A percentile compares a stretch with the other conserved stretches of the same genome.
Conservation (phyloP, 169 alveolate genomes). For the Eimeria tenella region DNA sequence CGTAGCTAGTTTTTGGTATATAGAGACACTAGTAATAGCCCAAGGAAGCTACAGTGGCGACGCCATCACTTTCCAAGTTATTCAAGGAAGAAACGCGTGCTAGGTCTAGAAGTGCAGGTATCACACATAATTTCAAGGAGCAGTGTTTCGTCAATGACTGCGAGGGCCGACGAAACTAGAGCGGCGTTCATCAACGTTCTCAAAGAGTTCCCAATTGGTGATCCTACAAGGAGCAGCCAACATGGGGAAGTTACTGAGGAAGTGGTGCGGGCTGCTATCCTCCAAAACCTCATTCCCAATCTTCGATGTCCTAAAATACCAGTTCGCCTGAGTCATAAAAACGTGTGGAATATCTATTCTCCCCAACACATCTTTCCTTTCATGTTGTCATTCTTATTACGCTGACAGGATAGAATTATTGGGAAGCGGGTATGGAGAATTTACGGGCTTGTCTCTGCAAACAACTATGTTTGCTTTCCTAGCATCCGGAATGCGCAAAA, state of each 20-base stretch:
- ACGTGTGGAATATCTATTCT: neutral
- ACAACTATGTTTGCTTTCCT: slow-evolving; percentile 91
- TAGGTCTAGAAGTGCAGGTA: too few species aligned
- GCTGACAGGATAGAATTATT: slow-evolving; percentile 86
- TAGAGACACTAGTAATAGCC: too few species aligned
- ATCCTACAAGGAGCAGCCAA: slow-evolving; percentile 82
- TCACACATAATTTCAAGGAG: too few species aligned
- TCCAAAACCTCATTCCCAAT: neutral
- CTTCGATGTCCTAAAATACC: neutral
- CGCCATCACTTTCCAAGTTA: too few species aligned
- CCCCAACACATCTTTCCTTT: neutral
- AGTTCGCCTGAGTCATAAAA: neutral
- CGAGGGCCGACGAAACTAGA: slow-evolving; percentile 1
- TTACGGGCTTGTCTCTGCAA: slow-evolving; percentile 90
- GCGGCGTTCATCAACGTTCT: slow-evolving; percentile 90
- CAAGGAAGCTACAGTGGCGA: too few species aligned
- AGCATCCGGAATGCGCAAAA: slow-evolving; percentile 82
- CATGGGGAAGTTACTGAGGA: slow-evolving; percentile 88
- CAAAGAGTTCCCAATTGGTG: slow-evolving; percentile 85
- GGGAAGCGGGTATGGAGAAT: slow-evolving; percentile 90
- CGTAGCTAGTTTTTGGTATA: too few species aligned
- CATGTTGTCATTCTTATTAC: neutral
- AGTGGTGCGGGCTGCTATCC: slow-evolving; percentile 37
- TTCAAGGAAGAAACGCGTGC: too few species aligned
- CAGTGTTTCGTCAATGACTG: slow-evolving; percentile 42